These are phyloP conservation scores for Salix koriyanagi DNA, from an alignment of 345 rosid species.

Conservation along the genomic window DNA sequence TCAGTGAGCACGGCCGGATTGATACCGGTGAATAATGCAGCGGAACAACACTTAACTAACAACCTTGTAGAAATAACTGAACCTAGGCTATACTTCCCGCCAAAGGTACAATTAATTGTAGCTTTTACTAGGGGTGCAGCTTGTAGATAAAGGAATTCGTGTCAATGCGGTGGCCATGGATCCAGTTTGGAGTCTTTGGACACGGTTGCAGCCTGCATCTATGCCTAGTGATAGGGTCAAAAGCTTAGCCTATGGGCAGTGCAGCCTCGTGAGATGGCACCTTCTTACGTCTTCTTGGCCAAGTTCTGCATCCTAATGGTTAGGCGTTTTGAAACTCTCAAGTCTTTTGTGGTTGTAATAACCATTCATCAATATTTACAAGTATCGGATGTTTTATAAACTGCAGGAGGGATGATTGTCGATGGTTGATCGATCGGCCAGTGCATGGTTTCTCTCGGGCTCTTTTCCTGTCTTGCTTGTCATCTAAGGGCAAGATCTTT, in stretches of 20 bases:
- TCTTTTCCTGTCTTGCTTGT: background rate
- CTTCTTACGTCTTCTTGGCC: constrained; percentile 2
- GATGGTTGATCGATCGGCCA: background rate
- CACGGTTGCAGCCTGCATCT: constrained; percentile 7
- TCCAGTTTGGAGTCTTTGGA: background rate
- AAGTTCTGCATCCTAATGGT: constrained; percentile 1
- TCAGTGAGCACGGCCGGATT: too few relatives aligned
- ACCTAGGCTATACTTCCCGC: background rate
- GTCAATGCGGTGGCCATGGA: constrained; percentile 4
- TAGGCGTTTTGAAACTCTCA: background rate
- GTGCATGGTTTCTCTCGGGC: background rate
- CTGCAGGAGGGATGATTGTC: background rate
- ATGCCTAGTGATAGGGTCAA: background rate
- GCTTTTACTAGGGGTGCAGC: constrained; percentile 1
- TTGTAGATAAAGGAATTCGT: background rate
- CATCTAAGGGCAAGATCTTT: too few relatives aligned
- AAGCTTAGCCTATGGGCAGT: background rate
- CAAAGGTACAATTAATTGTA: constrained; percentile 4
- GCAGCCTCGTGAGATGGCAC: background rate
- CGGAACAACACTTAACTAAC: too few relatives aligned
- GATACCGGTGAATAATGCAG: too few relatives aligned
- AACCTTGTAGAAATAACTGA: too few relatives aligned
- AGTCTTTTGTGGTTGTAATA: background rate
- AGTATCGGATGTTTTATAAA: background rate
- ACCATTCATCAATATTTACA: background rate